These are phyloP conservation scores for Aureobasidium vineae DNA, from an alignment of 2,329 filamentous ascomycete genomes.

Conservation along the genomic window DNA sequence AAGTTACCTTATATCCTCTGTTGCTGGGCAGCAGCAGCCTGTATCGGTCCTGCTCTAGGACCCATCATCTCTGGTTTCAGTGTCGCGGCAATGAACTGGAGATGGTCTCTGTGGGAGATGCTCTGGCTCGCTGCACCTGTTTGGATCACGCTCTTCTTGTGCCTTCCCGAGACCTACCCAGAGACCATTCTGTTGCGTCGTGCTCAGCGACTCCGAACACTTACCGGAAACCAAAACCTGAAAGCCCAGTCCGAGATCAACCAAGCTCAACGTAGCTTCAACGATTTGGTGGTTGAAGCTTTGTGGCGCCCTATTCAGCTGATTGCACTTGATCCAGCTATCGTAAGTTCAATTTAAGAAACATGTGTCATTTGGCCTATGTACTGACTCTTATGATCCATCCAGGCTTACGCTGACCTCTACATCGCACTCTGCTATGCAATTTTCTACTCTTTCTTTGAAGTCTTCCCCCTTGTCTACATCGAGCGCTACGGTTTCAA, in stretches of 20 bases:
- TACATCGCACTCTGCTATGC: conserved; percentile 44
- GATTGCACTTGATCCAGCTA: conserved; percentile 55
- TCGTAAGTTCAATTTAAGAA: conserved; percentile 36
- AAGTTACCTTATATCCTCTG: conserved; percentile 59
- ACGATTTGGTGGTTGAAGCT: conserved; percentile 52
- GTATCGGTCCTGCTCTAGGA: conserved; percentile 55
- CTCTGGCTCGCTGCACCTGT: conserved; percentile 61
- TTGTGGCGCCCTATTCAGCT: conserved; percentile 62
- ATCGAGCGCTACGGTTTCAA: conserved; percentile 57
- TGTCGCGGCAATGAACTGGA: conserved; percentile 57
- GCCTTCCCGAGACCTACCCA: conserved; percentile 63
- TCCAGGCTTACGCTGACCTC: conserved; percentile 43
- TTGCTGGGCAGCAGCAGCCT: conserved; percentile 57
- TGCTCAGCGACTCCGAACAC: conserved; percentile 57
- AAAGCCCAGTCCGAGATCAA: conserved; percentile 63
- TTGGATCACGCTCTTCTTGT: conserved; percentile 58
- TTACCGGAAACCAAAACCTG: conserved; percentile 55
- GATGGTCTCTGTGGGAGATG: conserved; percentile 65
- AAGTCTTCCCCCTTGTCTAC: conserved; percentile 14
- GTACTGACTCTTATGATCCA: conserved; percentile 31
- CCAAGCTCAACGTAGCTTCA: conserved; percentile 50
- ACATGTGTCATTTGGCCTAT: no score
- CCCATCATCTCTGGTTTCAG: conserved; percentile 61
- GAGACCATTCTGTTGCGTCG: conserved; percentile 60
- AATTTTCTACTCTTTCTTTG: conserved; percentile 59